Conservation (phyloP, 768 basidiomycete genomes). For the Gautieria morchelliformis region DNA sequence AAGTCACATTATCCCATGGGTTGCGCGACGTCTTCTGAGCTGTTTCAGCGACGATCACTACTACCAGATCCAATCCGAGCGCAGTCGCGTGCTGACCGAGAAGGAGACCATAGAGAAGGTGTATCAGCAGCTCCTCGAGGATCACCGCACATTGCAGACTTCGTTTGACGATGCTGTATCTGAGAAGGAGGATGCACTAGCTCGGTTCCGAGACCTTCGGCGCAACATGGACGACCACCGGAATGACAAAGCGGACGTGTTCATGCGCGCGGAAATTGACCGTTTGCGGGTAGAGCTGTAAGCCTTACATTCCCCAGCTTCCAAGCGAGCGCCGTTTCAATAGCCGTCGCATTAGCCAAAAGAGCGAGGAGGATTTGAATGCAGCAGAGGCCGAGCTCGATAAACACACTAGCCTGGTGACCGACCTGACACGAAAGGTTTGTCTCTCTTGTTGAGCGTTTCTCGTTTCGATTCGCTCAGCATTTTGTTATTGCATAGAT, state of each 20-base stretch:
- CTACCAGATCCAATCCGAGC: slow-evolving; percentile 74
- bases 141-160: slow-evolving; percentile 66
- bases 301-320: slow-evolving; percentile 25
- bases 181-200: slow-evolving; percentile 69
- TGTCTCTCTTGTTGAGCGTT: slow-evolving; percentile 1
- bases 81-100: slow-evolving; percentile 66
- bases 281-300: slow-evolving; percentile 76
- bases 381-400: slow-evolving; percentile 78
- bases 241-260: slow-evolving; percentile 65
- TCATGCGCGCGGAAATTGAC: slow-evolving; percentile 75
- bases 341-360: slow-evolving; percentile 49
- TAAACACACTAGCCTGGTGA: slow-evolving; percentile 56
- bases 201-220: slow-evolving; percentile 49
- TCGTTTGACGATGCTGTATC: slow-evolving; percentile 65
- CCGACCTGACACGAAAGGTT: slow-evolving; percentile 64
- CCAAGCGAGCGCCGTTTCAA: background rate
- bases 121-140: slow-evolving; percentile 65
- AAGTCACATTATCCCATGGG: slow-evolving; percentile 22
- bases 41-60: slow-evolving; percentile 72
- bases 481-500: slow-evolving; percentile 22
- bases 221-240: slow-evolving; percentile 51
- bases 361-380: slow-evolving; percentile 86
- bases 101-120: slow-evolving; percentile 82
- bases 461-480: background rate
- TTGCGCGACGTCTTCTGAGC: background rate